Percentiles rank a stretch among this genome's conserved stretches.
Conservation (phyloP, 768 basidiomycete genomes). For the Termitomyces sp. region DNA sequence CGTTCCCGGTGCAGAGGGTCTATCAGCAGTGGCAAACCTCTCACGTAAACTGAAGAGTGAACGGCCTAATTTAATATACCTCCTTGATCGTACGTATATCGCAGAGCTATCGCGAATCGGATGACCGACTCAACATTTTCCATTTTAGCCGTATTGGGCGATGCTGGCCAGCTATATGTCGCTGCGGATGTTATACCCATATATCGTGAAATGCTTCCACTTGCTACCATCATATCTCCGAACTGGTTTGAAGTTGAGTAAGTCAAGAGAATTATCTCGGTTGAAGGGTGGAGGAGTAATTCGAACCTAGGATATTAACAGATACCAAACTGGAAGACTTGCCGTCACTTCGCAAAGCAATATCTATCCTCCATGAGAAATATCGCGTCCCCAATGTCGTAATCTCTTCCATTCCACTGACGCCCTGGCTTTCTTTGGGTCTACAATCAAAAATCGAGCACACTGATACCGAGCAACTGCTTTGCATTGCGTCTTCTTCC, state of each 20-base stretch:
- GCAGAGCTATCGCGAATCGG: neutral
- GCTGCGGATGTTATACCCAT: slow-evolving; percentile 81
- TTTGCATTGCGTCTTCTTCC: slow-evolving; percentile 77
- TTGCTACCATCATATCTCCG: slow-evolving; percentile 92
- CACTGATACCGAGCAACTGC: slow-evolving; percentile 43
- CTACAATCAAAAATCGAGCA: slow-evolving; percentile 45
- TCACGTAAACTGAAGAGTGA: slow-evolving; percentile 53
- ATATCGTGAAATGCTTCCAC: slow-evolving; percentile 72
- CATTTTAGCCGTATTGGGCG: slow-evolving; percentile 83
- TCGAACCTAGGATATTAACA: slow-evolving; percentile 60
- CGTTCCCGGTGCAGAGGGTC: slow-evolving; percentile 65
- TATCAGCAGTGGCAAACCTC: slow-evolving; percentile 59
- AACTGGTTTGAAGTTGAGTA: slow-evolving; percentile 99
- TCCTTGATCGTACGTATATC: slow-evolving; percentile 77
- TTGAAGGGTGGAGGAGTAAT: neutral
- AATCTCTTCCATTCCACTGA: slow-evolving; percentile 82
- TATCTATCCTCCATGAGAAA: slow-evolving; percentile 69
- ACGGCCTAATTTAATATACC: slow-evolving; percentile 66
- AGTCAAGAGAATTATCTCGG: slow-evolving; percentile 17
- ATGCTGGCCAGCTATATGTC: slow-evolving; percentile 86
- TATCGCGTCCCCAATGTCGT: slow-evolving; percentile 83
- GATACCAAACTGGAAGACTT: slow-evolving; percentile 62
- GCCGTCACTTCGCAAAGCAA: slow-evolving; percentile 57
- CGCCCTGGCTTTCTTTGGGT: slow-evolving; percentile 49
- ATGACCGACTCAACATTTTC: neutral